Evolutionary conservation across 805 yeast species (phyloP).

Genomic region (Grigorovia yakushimaensis): DNA sequence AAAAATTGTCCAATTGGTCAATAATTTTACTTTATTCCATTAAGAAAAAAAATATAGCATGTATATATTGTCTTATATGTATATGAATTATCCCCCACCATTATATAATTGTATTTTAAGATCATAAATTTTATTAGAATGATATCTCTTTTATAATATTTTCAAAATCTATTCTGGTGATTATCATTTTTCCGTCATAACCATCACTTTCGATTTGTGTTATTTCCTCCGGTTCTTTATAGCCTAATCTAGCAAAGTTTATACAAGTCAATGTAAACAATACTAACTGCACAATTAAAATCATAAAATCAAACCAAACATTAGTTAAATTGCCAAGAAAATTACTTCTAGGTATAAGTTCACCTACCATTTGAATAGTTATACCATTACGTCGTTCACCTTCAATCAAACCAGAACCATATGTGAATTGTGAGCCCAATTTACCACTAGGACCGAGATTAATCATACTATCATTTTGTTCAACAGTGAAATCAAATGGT

Average conservation of each 20-base stretch:
- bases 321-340: constrained; percentile 26
- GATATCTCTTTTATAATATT: constrained; percentile 12
- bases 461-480: not conserved
- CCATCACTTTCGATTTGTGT: constrained; percentile 31
- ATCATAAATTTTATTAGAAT: not conserved
- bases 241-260: constrained; percentile 18
- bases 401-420: constrained; percentile 16
- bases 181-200: constrained; percentile 33
- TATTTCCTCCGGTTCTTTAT: constrained; percentile 7
- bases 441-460: not conserved
- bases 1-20: constrained; percentile 70
- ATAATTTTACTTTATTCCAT: constrained; percentile 14
- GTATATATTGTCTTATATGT: not conserved
- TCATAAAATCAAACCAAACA: constrained; percentile 19
- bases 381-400: constrained; percentile 31
- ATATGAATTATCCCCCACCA: not conserved
- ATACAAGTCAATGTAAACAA: constrained; percentile 21
- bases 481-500: not conserved
- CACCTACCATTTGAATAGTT: constrained; percentile 40
- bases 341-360: constrained; percentile 29
- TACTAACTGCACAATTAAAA: constrained; percentile 21
- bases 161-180: constrained; percentile 30
- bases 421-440: constrained; percentile 15
- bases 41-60: not conserved
- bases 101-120: not conserved